Percentiles rank a stretch among this genome's conserved stretches.
Conservation (phyloP, 192 early-diverging fungal genomes). For the Phycomyces blakesleeanus region DNA sequence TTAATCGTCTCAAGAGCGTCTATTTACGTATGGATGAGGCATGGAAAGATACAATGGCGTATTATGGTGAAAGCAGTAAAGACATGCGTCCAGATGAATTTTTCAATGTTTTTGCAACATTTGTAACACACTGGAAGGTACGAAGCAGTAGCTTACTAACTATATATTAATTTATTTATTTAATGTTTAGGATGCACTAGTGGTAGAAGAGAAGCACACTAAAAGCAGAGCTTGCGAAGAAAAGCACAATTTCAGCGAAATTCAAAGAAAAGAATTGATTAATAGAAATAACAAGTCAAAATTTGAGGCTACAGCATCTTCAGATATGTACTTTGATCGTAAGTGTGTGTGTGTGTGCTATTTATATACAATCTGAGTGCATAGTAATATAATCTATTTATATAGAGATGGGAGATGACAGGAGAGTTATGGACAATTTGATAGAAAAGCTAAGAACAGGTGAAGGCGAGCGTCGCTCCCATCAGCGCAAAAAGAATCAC, state of each 20-base stretch:
- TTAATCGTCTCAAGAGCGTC: slow-evolving; percentile 49
- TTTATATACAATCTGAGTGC: no score
- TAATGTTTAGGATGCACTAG: slow-evolving; percentile 1
- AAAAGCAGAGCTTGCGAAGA: slow-evolving; percentile 21
- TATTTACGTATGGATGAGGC: slow-evolving; percentile 62
- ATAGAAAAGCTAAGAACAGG: slow-evolving; percentile 63
- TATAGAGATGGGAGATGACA: slow-evolving; percentile 43
- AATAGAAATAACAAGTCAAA: background rate
- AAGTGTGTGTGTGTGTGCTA: background rate
- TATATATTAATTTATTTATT: slow-evolving; percentile 5
- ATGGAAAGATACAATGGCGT: slow-evolving; percentile 62
- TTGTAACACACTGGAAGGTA: slow-evolving; percentile 61
- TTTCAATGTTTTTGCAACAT: slow-evolving; percentile 74
- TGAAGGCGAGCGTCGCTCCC: slow-evolving; percentile 43
- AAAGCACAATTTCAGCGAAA: slow-evolving; percentile 6
- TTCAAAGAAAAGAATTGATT: background rate
- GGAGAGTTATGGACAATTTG: slow-evolving; percentile 71
- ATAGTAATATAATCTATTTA: background rate
- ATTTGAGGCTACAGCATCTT: background rate
- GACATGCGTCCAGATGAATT: slow-evolving; percentile 73
- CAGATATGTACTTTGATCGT: slow-evolving; percentile 5
- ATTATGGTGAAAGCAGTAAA: slow-evolving; percentile 68
- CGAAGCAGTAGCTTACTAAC: background rate
- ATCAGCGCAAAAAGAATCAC: slow-evolving; percentile 4
- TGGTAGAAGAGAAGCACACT: slow-evolving; percentile 9